A percentile compares a stretch with the other conserved stretches of the same genome.
Conservation (phyloP, 1,139 yeast species). For the Nakaseomyces sp. region DNA sequence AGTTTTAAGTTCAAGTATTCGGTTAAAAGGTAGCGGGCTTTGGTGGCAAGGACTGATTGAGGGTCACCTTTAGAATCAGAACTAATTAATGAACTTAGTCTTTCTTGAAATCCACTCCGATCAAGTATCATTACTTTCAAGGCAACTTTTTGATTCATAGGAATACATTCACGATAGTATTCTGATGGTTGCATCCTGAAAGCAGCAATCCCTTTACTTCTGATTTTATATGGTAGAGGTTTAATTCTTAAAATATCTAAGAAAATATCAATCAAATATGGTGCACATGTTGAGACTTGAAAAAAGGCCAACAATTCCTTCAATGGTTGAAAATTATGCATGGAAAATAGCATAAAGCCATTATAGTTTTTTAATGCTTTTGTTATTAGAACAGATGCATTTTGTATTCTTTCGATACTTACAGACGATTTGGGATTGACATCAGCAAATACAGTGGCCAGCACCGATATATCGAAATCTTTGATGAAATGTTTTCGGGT, state of each 20-base stretch:
- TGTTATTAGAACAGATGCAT: constrained; percentile 53
- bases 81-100: constrained; percentile 27
- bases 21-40: constrained; percentile 55
- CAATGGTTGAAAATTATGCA: constrained; percentile 49
- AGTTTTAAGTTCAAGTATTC: constrained; percentile 52
- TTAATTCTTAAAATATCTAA: constrained; percentile 58
- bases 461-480: constrained; percentile 54
- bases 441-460: constrained; percentile 62
- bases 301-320: constrained; percentile 55
- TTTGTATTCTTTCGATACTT: constrained; percentile 48
- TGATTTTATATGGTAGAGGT: constrained; percentile 48
- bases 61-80: constrained; percentile 20
- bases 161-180: constrained; percentile 27
- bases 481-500: constrained; percentile 47
- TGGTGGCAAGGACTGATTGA: constrained; percentile 20
- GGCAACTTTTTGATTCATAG: constrained; percentile 56
- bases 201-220: constrained; percentile 15
- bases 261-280: constrained; percentile 59
- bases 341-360: constrained; percentile 63
- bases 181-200: constrained; percentile 23
- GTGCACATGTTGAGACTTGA: constrained; percentile 53
- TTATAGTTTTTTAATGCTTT: constrained; percentile 62
- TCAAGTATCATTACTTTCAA: constrained; percentile 46
- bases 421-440: constrained; percentile 39
- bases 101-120: constrained; percentile 45